Evolutionary conservation across 139 green algal species (phyloP).

Genomic region (Eudorina sp.): DNA sequence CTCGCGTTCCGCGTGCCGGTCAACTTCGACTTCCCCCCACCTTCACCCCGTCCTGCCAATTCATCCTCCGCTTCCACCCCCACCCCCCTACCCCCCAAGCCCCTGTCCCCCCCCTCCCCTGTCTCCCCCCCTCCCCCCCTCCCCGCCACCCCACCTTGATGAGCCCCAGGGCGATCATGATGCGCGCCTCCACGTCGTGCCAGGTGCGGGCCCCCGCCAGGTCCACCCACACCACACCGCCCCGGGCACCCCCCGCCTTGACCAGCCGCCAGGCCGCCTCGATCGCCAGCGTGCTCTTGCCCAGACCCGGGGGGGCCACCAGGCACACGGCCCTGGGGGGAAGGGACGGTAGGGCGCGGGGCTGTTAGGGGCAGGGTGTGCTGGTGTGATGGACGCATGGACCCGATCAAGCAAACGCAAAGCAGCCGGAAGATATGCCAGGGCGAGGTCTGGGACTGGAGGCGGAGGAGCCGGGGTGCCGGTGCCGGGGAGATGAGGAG

Average conservation of each 20-base stretch:
- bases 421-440: too few species aligned
- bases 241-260: neutral
- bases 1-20: too few species aligned
- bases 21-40: too few species aligned
- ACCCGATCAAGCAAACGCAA: too few species aligned
- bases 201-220: constrained; percentile 41
- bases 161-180: constrained; percentile 39
- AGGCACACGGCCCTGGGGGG: constrained; percentile 18
- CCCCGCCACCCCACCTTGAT: constrained; percentile 1
- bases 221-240: constrained; percentile 33
- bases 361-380: neutral
- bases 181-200: constrained; percentile 37
- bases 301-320: constrained; percentile 15
- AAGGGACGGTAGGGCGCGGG: neutral
- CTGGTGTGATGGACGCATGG: too few species aligned
- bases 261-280: constrained; percentile 25
- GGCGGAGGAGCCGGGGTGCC: too few species aligned
- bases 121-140: neutral
- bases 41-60: too few species aligned
- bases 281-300: constrained; percentile 24
- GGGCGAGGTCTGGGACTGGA: too few species aligned
- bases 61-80: too few species aligned
- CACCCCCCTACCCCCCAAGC: neutral
- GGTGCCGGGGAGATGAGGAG: too few species aligned
- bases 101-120: neutral